Evolutionary conservation across 805 yeast species (phyloP), one percentile per base, ranked within the genome.

Genomic region (Starmerella floris): DNA sequence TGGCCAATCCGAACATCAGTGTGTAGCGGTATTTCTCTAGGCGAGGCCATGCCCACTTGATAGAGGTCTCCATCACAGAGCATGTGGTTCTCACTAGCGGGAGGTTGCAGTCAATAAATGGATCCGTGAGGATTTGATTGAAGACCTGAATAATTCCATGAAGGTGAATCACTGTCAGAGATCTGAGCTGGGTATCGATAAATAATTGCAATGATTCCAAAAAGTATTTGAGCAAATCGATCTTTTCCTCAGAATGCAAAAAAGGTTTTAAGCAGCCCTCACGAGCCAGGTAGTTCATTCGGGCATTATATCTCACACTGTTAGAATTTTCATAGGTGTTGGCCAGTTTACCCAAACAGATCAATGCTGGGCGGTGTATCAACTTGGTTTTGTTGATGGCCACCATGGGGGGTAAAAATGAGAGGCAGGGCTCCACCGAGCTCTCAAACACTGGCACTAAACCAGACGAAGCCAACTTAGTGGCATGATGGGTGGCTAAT

Each of bases 311-410:
- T 4, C 15, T 21, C n/a, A 17, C 20, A 6, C 15, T 5, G 10
- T 35, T 27, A 13, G 11, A 25, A 27, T 9, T 22, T 10, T 4
- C n/a, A 4, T 38, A 23, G 4, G 28, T 26, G 22, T 34, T n/a
- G n/a, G 58, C 72, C 3, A 65, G 66, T 37, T 61, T 67, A 41
- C 63, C 62, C 45, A 60, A 68, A 34, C 71, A 72, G 2, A 58
- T 61, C n/a, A 62, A 63, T 32, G 75, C 68, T 44, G 62, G 44
- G n/a, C 46, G 34, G 5, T 51, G 42, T 11, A 59, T 26, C 5
- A 19, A 26, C 25, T 34, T 41, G 5, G 62, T 45, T 11, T 47
- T 41, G 2, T 40, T 41, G 2, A 49, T 42, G 8, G 41, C 42
- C 2, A 44, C 46, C 10, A 59, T 40, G 1, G 65, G 65, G 1